These are phyloP conservation scores for Trypanosoma avium DNA, from an alignment of 208 protist genomes.

Conservation along the genomic window DNA sequence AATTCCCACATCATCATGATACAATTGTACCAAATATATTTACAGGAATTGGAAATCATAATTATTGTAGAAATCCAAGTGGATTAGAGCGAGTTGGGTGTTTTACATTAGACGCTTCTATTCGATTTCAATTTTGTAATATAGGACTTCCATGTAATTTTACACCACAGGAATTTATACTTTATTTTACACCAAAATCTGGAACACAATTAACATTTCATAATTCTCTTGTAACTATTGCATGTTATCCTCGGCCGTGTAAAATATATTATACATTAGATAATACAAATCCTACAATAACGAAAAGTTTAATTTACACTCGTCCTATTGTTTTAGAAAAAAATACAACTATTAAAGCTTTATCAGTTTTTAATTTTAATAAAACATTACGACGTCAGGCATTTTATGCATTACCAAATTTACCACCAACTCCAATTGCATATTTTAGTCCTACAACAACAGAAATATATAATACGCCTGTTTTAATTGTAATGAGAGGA, in stretches of 20 bases:
- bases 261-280: constrained; percentile 58
- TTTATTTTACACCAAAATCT: constrained; percentile 34
- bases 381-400: constrained; percentile 28
- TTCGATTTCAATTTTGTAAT: constrained; percentile 53
- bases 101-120: constrained; percentile 46
- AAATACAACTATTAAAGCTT: constrained; percentile 42
- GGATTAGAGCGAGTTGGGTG: constrained; percentile 39
- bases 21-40: constrained; percentile 31
- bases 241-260: constrained; percentile 56
- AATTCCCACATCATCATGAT: constrained; percentile 39
- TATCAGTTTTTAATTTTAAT: constrained; percentile 33
- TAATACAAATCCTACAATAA: constrained; percentile 17
- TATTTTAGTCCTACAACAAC: constrained; percentile 27
- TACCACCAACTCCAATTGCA: neutral
- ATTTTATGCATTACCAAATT: constrained; percentile 36
- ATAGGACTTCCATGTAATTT: constrained; percentile 44
- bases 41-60: constrained; percentile 61
- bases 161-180: constrained; percentile 11
- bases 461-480: constrained; percentile 37
- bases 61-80: constrained; percentile 74
- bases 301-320: constrained; percentile 22
- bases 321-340: constrained; percentile 33
- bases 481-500: constrained; percentile 43
- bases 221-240: constrained; percentile 28
- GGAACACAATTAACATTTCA: constrained; percentile 25